Percentiles rank a stretch among this genome's conserved stretches.
Evolutionary conservation across 805 yeast species (phyloP).

Genomic region (Kazachstania taianensis): DNA sequence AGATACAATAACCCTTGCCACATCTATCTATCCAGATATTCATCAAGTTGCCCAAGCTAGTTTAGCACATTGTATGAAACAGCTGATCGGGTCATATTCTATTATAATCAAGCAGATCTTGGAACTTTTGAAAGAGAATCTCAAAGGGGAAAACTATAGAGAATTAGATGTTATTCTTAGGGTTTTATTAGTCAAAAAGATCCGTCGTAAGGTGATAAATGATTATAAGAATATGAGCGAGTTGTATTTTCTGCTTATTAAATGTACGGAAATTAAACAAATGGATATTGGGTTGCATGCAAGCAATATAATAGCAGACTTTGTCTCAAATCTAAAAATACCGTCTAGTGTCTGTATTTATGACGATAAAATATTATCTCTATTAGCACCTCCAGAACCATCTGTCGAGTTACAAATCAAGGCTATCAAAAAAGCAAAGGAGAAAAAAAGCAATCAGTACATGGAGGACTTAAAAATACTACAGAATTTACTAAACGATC

Average conservation of each 20-base stretch:
- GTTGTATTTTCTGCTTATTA: constrained; percentile 40
- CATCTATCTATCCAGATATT: constrained; percentile 64
- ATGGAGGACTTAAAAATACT: constrained; percentile 34
- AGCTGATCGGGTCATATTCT: constrained; percentile 56
- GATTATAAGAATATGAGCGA: constrained; percentile 45
- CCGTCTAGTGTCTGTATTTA: constrained; percentile 48
- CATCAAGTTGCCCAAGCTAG: constrained; percentile 60
- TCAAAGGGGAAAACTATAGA: constrained; percentile 41
- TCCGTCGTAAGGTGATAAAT: constrained; percentile 46
- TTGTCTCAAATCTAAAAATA: constrained; percentile 35
- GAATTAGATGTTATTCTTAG: constrained; percentile 55
- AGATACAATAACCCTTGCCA: constrained; percentile 54
- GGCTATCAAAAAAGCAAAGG: constrained; percentile 54
- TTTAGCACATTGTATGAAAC: constrained; percentile 57
- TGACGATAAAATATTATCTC: constrained; percentile 31
- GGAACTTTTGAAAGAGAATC: constrained; percentile 38
- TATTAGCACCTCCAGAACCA: constrained; percentile 53
- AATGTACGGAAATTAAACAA: constrained; percentile 48
- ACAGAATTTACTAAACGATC: constrained; percentile 30
- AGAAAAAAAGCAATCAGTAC: constrained; percentile 39
- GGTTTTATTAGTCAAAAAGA: constrained; percentile 45
- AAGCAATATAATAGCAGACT: constrained; percentile 37
- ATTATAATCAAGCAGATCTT: constrained; percentile 37
- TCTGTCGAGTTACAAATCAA: constrained; percentile 47
- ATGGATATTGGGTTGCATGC: constrained; percentile 45